A percentile compares a stretch with the other conserved stretches of the same genome.
Evolutionary conservation across 345 rosid genomes (phyloP).

Genomic region (Angophora floribunda): DNA sequence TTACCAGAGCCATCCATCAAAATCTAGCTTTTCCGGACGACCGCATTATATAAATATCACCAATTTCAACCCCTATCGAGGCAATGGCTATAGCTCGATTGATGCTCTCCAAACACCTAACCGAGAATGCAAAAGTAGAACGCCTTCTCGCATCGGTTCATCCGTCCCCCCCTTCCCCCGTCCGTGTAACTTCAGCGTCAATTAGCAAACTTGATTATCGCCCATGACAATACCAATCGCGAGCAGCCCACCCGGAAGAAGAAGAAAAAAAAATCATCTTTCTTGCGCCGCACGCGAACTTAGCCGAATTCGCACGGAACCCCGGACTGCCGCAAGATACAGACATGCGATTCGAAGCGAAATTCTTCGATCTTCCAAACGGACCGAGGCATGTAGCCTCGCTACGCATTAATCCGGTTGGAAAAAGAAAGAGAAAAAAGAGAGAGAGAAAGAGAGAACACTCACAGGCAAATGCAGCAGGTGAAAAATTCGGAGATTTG

Average conservation of each 20-base stretch:
- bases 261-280: background rate
- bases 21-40: background rate
- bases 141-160: background rate
- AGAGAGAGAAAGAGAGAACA: background rate
- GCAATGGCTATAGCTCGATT: background rate
- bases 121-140: background rate
- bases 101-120: background rate
- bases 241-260: background rate
- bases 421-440: background rate
- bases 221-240: background rate
- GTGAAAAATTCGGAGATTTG: slow-evolving; percentile 34
- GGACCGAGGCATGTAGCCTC: background rate
- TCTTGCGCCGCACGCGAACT: background rate
- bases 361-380: background rate
- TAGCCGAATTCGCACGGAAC: background rate
- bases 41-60: background rate
- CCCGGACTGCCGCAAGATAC: background rate
- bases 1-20: background rate
- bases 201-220: background rate
- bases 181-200: background rate
- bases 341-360: background rate
- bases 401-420: background rate
- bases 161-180: background rate
- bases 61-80: background rate
- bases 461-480: slow-evolving; percentile 72